Conservation (phyloP, 2,329 filamentous ascomycete genomes). For the Alternaria alternata region DNA sequence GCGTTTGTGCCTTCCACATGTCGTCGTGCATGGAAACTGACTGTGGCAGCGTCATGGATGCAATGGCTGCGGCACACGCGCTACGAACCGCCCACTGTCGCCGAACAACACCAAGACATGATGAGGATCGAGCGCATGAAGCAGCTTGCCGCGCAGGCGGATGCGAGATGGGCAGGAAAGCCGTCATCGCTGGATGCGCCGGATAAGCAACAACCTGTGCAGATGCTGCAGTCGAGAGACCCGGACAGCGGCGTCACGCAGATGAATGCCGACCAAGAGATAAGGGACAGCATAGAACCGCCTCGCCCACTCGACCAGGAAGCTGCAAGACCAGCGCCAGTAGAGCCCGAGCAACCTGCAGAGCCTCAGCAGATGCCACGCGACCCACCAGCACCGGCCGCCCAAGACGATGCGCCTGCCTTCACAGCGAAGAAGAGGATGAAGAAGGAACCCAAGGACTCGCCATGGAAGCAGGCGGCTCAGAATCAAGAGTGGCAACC, state of each 20-base stretch:
- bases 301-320: constrained; percentile 4
- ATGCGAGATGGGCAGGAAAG: constrained; percentile 68
- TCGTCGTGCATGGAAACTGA: not conserved
- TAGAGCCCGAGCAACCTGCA: not conserved
- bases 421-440: constrained; percentile 32
- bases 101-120: constrained; percentile 67
- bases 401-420: constrained; percentile 19
- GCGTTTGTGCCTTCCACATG: constrained; percentile 50
- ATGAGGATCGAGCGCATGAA: constrained; percentile 66
- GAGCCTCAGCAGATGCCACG: constrained; percentile 28
- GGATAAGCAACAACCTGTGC: constrained; percentile 57
- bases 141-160: constrained; percentile 65
- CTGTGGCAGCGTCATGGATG: constrained; percentile 67
- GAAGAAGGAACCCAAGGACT: constrained; percentile 44
- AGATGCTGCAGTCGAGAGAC: constrained; percentile 56
- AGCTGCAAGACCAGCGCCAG: constrained; percentile 13
- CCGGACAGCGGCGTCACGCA: constrained; percentile 50
- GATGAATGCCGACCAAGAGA: constrained; percentile 45
- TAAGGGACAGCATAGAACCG: constrained; percentile 31
- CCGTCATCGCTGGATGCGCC: constrained; percentile 67
- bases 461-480: constrained; percentile 52
- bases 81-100: constrained; percentile 61
- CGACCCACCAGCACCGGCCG: constrained; percentile 18
- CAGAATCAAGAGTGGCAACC: constrained; percentile 59
- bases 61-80: constrained; percentile 73